Conservation (phyloP, 2,329 filamentous ascomycete genomes). For the Chaetomium sp. region DNA sequence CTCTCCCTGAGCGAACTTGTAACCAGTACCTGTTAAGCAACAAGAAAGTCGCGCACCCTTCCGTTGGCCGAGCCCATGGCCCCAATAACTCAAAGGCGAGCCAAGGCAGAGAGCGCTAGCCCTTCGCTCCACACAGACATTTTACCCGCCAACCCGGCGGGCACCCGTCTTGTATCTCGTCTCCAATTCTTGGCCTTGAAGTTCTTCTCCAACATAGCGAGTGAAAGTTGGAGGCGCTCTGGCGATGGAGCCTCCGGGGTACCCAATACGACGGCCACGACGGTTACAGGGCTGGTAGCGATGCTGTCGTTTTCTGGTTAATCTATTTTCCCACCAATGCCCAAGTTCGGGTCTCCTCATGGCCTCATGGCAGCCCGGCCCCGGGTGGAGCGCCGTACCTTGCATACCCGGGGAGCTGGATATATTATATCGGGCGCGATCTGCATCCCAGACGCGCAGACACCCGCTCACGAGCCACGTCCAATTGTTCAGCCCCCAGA, state of each 20-base stretch:
- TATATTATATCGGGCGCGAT: constrained; percentile 26
- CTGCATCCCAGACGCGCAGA: constrained; percentile 3
- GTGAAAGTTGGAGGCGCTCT: constrained; percentile 20
- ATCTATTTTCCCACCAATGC: constrained; percentile 34
- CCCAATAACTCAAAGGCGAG: constrained; percentile 7
- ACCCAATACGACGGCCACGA: constrained; percentile 20
- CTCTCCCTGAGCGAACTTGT: background rate
- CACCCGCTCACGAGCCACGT: background rate
- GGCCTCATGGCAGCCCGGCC: constrained; percentile 24
- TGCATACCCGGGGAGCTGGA: constrained; percentile 31
- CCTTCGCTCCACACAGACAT: constrained; percentile 11
- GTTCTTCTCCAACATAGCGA: constrained; percentile 16
- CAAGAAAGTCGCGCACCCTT: background rate
- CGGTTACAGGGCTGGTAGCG: constrained; percentile 14
- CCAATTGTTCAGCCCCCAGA: constrained; percentile 5
- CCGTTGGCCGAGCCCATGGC: background rate
- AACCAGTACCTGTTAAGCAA: background rate
- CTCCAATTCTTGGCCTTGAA: constrained; percentile 25
- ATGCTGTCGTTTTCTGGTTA: constrained; percentile 22
- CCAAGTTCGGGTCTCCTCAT: constrained; percentile 15
- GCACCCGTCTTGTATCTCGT: constrained; percentile 20
- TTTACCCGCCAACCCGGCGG: constrained; percentile 31
- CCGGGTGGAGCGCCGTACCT: constrained; percentile 25
- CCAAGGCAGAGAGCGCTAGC: background rate
- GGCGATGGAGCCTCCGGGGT: constrained; percentile 22